Base-by-base conservation (phyloP, 768 basidiomycete genomes). In the Daedalea quercina region DNA sequence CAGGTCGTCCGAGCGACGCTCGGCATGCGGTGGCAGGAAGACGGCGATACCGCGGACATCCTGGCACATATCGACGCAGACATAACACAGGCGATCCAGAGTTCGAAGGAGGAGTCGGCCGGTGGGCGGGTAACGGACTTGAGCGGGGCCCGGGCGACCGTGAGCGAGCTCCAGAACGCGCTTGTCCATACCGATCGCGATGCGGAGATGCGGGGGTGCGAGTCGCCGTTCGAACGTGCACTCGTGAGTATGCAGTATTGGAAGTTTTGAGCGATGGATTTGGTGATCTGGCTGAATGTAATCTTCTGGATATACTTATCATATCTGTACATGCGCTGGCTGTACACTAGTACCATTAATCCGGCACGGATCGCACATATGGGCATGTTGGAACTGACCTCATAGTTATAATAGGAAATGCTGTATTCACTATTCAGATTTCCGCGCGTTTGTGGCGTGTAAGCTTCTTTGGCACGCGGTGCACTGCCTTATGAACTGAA, bases 11-110 rank as follows among this genome's bases (percentile, higher is more conserved):
- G 75, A 23, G 76, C 76, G 17, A 82, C 87, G 0, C 59, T 81
- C 41, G 81, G 81, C 13, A 64, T 80, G 44, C 78, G 76, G 50
- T 91, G 87, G 87, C 72, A 76, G 55, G 71, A 73, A 11, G 79
- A 82, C 49, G 79, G 82, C 17, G 70, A 73, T 49, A 76, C 83
- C 71, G 76, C 77, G 43, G 71, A 78, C 44, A 68, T 73, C 25
- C 72, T 91, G 50, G 78, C 84, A 35, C 72, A 76, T 50, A 74
- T 90, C 52, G 89, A 90, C 66, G 75, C 78, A 23, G 89, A 91
- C 63, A 78, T 91, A 49, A 79, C 80, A 50, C 89, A 90, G 68
- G 89, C 87, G 7, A 80, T 91, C 41, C 90, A 88, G 80, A 87
- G 85, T 60, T 79, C 82, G 50, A 85, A 81, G 65, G 89, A 91